Percentiles rank a stretch among this genome's conserved stretches.
phyloP scores from a whole-genome alignment of 371 early-diverging fungal species.

The Choanephora cucurbitarum region DNA sequence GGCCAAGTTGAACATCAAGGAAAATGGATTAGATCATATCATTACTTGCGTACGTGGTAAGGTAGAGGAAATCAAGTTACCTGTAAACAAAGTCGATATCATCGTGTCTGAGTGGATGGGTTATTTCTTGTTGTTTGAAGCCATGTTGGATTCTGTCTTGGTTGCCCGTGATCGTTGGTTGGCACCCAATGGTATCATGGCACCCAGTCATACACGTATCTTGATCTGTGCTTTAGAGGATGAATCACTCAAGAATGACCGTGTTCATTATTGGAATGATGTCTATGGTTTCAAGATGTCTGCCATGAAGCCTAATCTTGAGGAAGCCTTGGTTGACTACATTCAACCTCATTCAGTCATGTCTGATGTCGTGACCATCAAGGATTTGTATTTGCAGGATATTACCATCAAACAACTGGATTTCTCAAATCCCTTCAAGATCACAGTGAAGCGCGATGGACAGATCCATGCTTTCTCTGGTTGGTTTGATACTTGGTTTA shows the following conservation, averaged over 20 bases:
- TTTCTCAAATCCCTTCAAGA: slow-evolving; percentile 61
- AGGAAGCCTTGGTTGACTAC: slow-evolving; percentile 64
- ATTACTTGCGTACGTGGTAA: slow-evolving; percentile 76
- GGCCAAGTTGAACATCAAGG: slow-evolving; percentile 75
- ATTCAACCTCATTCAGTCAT: slow-evolving; percentile 70
- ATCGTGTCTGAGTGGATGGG: slow-evolving; percentile 95
- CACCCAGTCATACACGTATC: slow-evolving; percentile 82
- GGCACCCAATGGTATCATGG: slow-evolving; percentile 65
- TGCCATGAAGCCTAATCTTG: slow-evolving; percentile 71
- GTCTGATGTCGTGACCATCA: slow-evolving; percentile 64
- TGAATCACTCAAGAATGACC: slow-evolving; percentile 74
- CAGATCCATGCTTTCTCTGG: slow-evolving; percentile 74
- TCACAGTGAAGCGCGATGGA: slow-evolving; percentile 61
- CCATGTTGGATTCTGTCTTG: slow-evolving; percentile 89
- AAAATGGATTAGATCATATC: slow-evolving; percentile 74
- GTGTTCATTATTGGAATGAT: slow-evolving; percentile 83
- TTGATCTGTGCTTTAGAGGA: slow-evolving; percentile 78
- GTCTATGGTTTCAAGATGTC: slow-evolving; percentile 91
- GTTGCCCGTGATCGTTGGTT: slow-evolving; percentile 84
- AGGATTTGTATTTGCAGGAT: slow-evolving; percentile 70
- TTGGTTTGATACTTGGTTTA: slow-evolving; percentile 88
- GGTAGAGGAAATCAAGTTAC: slow-evolving; percentile 83
- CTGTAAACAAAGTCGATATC: slow-evolving; percentile 81
- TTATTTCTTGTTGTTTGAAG: slow-evolving; percentile 85
- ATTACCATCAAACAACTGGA: slow-evolving; percentile 55